Conservation (phyloP, 2,329 filamentous ascomycete genomes). For the Apiospora pterosperma region DNA sequence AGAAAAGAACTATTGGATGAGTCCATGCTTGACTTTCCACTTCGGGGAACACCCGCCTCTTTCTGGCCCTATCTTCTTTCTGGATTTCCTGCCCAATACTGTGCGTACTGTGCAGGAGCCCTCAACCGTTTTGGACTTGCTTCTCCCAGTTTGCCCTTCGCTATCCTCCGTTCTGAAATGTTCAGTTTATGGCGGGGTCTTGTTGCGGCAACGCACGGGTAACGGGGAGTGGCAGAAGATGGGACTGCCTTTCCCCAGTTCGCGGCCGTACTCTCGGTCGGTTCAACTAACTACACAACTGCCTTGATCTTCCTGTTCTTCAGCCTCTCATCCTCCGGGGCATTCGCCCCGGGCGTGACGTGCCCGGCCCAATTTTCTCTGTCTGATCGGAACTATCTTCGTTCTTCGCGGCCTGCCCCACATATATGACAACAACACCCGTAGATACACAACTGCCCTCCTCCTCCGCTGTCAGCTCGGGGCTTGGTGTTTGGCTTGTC, state of each 20-base stretch:
- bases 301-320: background rate
- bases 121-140: background rate
- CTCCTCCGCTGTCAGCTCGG: background rate
- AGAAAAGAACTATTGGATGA: background rate
- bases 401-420: background rate
- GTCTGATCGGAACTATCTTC: background rate
- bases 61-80: background rate
- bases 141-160: background rate
- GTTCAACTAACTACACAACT: background rate
- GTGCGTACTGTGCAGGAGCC: background rate
- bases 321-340: background rate
- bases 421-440: background rate
- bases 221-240: too few species aligned
- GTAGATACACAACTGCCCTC: background rate
- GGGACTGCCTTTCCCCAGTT: background rate
- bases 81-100: background rate
- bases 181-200: background rate
- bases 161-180: background rate
- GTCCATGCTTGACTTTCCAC: background rate
- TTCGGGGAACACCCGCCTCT: slow-evolving; percentile 1
- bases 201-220: background rate
- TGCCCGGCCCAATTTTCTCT: background rate
- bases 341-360: background rate
- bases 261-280: background rate
- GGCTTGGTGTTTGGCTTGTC: background rate